Percentiles rank a stretch among this genome's conserved stretches.
phyloP scores from a whole-genome alignment of 176 grass and related monocot genomes.

The Aegilops umbellulata region DNA sequence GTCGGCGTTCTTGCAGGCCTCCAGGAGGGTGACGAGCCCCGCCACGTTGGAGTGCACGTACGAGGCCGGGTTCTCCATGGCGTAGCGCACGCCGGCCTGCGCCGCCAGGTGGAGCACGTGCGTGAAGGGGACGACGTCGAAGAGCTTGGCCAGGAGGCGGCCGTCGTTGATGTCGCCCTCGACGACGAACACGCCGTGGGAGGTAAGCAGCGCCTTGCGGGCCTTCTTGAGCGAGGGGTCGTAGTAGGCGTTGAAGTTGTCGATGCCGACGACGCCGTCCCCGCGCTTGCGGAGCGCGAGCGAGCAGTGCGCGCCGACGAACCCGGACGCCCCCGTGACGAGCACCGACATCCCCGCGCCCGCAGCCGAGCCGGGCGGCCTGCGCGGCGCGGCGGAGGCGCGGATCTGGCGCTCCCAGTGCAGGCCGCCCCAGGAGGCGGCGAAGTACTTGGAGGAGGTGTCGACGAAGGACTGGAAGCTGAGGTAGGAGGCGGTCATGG shows the following conservation, averaged over 20 bases:
- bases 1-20: conserved; percentile 80
- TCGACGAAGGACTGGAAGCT: conserved; percentile 88
- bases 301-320: conserved; percentile 72
- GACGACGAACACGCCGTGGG: conserved; percentile 67
- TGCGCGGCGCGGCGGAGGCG: conserved; percentile 50
- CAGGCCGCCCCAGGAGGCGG: conserved; percentile 75
- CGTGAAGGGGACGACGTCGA: conserved; percentile 70
- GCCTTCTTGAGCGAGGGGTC: conserved; percentile 82
- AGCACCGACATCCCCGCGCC: conserved; percentile 54
- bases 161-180: conserved; percentile 93
- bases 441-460: conserved; percentile 79
- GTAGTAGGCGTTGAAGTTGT: conserved; percentile 95
- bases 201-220: conserved; percentile 55
- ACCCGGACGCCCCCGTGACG: conserved; percentile 65
- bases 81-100: conserved; percentile 90
- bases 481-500: conserved; percentile 85
- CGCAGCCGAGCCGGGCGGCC: neutral
- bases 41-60: conserved; percentile 93
- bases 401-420: conserved; percentile 95
- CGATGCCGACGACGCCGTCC: conserved; percentile 79
- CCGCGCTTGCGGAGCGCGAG: conserved; percentile 74
- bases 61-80: conserved; percentile 73
- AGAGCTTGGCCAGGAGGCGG: conserved; percentile 69
- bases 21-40: conserved; percentile 75
- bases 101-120: conserved; percentile 89